Base-by-base conservation (phyloP, 208 protist species). In the Wallacemonas rigidus region DNA sequence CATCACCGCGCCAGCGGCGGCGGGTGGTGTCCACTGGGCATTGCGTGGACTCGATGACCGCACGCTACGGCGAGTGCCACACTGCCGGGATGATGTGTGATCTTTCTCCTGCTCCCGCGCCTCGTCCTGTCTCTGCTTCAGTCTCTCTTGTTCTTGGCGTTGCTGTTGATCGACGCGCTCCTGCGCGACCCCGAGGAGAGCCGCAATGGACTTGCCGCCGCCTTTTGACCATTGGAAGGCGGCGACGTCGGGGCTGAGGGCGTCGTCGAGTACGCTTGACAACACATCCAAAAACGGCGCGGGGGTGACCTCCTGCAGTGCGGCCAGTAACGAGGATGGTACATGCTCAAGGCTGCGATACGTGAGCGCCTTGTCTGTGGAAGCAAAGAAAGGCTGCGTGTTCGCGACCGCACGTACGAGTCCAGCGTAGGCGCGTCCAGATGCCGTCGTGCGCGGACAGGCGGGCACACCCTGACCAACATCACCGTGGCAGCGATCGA, bases 161-260 rank as follows among this genome's bases (percentile, higher is more conserved):
- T 26, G 26, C 26, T 26, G 26, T 26, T 26, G 26, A 51, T 77
- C 36, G 55, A 40, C 40, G 50, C 55, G 26, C 68, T 44, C 47
- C 53, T 44, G 8, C 74, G 56, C 17, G 71, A 55, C 4, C 67
- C 67, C 14, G 58, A 93, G 81, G n/a, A 89, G 61, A 43, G 81
- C 68, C 35, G 79, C 81, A 11, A 93, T 72, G 50, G 45, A 58
- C 15, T 85, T 72, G 0, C 83, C 75, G n/a, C 88, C 88, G 26
- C 69, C 79, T 2, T 71, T 74, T 53, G 73, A 80, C 88, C 88
- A 93, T 12, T 72, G 48, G 72, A 83, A 87, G n/a, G 45, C 44
- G 50, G 74, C 67, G 14, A 56, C 58, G 26, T 74, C 67, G 7
- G 76, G 77, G 3, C 72, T 65, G 14, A 82, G 68, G 15, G 83